Conservation (phyloP, 208 protist genomes). For the Leishmania amazonensis region DNA sequence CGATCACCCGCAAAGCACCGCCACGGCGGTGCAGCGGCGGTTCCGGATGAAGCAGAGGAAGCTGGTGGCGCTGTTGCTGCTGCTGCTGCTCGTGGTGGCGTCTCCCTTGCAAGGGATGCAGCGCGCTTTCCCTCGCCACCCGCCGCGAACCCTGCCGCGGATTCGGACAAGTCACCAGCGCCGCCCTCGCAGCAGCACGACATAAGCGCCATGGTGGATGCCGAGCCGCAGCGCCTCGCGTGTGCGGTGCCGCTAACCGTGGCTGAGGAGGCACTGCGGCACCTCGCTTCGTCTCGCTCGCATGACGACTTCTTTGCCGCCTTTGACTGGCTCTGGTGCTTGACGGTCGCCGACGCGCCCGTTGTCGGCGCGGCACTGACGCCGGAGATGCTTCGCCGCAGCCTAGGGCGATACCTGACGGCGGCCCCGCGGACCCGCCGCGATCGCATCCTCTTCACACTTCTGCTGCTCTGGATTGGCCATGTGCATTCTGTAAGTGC, state of each 20-base stretch:
- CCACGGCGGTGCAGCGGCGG: background rate
- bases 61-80: background rate
- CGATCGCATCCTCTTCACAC: constrained; percentile 72
- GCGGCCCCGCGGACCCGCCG: constrained; percentile 55
- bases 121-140: background rate
- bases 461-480: constrained; percentile 67
- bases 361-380: constrained; percentile 41
- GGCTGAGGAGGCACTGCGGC: constrained; percentile 32
- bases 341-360: constrained; percentile 54
- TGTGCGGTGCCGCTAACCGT: constrained; percentile 43
- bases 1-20: background rate
- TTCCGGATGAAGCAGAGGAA: background rate
- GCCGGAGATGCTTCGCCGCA: constrained; percentile 26
- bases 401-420: constrained; percentile 59
- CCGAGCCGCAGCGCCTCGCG: constrained; percentile 30
- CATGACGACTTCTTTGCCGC: constrained; percentile 72
- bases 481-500: constrained; percentile 43
- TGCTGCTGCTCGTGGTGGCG: constrained; percentile 2
- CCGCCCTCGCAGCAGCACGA: constrained; percentile 19
- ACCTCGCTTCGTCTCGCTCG: constrained; percentile 35
- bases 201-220: constrained; percentile 44
- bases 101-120: background rate
- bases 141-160: background rate
- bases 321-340: constrained; percentile 72
- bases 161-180: background rate